Evolutionary conservation across 768 basidiomycete genomes (phyloP).

Genomic region (Pleurotus salmoneostramineus): DNA sequence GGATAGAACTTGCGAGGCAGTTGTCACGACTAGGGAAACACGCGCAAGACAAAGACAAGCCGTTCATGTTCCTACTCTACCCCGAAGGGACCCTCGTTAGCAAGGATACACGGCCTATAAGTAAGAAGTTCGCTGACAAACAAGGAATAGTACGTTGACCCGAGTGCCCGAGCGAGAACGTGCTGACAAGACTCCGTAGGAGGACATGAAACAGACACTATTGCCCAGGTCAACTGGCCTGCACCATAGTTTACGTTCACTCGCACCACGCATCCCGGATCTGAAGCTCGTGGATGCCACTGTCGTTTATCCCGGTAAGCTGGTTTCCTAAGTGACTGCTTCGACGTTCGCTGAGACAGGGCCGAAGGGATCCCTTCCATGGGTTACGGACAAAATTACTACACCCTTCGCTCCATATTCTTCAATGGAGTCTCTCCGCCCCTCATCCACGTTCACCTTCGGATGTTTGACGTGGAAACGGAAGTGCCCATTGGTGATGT

Average conservation of each 20-base stretch:
- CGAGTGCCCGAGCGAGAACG: background rate
- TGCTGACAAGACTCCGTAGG: conserved; percentile 33
- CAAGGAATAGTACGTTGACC: conserved; percentile 71
- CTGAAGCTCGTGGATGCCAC: conserved; percentile 90
- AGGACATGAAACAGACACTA: conserved; percentile 76
- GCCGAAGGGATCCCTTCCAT: conserved; percentile 66
- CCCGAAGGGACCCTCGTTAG: conserved; percentile 96
- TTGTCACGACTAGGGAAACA: conserved; percentile 67
- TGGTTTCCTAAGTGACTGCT: background rate
- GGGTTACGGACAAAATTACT: conserved; percentile 84
- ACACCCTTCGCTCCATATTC: conserved; percentile 89
- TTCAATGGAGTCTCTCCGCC: conserved; percentile 79
- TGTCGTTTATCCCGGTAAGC: conserved; percentile 81
- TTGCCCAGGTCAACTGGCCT: conserved; percentile 93
- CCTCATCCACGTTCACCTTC: conserved; percentile 80
- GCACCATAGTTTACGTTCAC: conserved; percentile 77
- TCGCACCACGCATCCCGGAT: conserved; percentile 71
- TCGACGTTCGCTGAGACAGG: conserved; percentile 8
- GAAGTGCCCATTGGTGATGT: conserved; percentile 71
- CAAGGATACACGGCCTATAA: conserved; percentile 78
- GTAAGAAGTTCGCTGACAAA: conserved; percentile 85
- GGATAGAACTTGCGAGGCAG: conserved; percentile 56
- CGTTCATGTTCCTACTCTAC: conserved; percentile 83
- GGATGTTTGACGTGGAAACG: conserved; percentile 64
- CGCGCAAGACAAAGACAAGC: conserved; percentile 64